Evolutionary conservation across 768 basidiomycete genomes (phyloP), one percentile per base, ranked within the genome.

Genomic region (Mycena latifolia): DNA sequence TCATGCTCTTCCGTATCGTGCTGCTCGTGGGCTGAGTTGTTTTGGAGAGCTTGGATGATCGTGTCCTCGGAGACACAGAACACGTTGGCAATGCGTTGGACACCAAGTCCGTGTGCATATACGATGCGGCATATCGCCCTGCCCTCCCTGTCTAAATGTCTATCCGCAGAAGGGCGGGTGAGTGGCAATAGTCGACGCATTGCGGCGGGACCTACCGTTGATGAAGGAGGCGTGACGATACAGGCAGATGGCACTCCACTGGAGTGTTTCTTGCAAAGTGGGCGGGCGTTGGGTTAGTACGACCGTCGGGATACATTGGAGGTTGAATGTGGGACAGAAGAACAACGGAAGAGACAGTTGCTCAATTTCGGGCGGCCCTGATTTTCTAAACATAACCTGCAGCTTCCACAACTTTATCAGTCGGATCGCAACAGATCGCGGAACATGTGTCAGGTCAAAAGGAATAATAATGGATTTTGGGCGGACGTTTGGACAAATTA

Each of bases 81-180:
- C 11, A 65, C 57, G 9, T 7, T 27, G 14, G 63, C 43, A 31
- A 65, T 65, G 18, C 4, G 8, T 27, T 59, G 41, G 33, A 55
- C 17, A 1, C 56, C 43, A 12, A 59, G 46, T 18, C 52, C 57
- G 45, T 59, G 56, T 1, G 63, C 25, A 39, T 50, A 65, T 15
- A 65, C 63, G 8, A 65, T 59, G 24, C 63, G 63, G 11, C 56
- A 58, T 52, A 65, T 65, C 1, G 63, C 63, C 4, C 63, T 51
- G 17, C 63, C 63, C 27, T 65, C 63, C 3, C 63, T 56, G 33
- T 65, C 63, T 35, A 65, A 35, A 15, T 51, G 25, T 29, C 63
- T 64, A 37, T 9, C 22, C 6, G 15, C 15, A 25, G 8, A 9
- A 27, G 20, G 47, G 20, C 46, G 24, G 14, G 12, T 33, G 8